These are phyloP conservation scores for Cryphonectria radicalis DNA, from an alignment of 2,329 filamentous ascomycete genomes.

Conservation along the genomic window DNA sequence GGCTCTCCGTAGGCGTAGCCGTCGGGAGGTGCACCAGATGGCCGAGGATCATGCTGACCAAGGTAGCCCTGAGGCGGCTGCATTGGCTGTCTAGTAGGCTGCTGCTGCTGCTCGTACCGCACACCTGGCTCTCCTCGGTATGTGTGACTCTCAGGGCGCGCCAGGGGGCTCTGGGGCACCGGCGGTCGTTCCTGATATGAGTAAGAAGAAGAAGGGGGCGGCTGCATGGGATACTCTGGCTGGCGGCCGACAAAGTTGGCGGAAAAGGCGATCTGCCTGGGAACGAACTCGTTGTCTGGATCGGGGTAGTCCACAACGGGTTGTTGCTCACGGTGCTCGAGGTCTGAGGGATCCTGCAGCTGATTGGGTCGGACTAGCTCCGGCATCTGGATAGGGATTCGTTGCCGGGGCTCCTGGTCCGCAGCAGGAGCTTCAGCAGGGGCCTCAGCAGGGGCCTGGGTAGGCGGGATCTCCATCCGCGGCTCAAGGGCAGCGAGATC, in stretches of 20 bases:
- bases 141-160: conserved; percentile 22
- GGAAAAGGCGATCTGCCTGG: conserved; percentile 20
- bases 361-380: conserved; percentile 29
- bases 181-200: conserved; percentile 22
- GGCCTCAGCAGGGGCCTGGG: conserved; percentile 8
- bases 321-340: conserved; percentile 18
- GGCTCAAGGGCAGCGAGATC: conserved; percentile 14
- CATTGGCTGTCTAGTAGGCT: conserved; percentile 21
- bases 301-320: conserved; percentile 21
- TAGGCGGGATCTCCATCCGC: background rate
- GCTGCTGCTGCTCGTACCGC: conserved; percentile 26
- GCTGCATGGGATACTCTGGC: conserved; percentile 12
- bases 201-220: background rate
- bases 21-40: background rate
- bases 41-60: conserved; percentile 15
- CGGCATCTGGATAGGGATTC: conserved; percentile 27
- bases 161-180: conserved; percentile 24
- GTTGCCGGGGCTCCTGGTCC: conserved; percentile 15
- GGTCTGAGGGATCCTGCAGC: conserved; percentile 25
- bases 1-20: conserved; percentile 21
- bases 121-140: conserved; percentile 24
- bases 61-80: conserved; percentile 22
- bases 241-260: conserved; percentile 21
- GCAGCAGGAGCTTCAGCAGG: background rate
- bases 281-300: conserved; percentile 23